These are phyloP conservation scores for Grammothele lineata DNA, from an alignment of 768 basidiomycete species.

Conservation along the genomic window DNA sequence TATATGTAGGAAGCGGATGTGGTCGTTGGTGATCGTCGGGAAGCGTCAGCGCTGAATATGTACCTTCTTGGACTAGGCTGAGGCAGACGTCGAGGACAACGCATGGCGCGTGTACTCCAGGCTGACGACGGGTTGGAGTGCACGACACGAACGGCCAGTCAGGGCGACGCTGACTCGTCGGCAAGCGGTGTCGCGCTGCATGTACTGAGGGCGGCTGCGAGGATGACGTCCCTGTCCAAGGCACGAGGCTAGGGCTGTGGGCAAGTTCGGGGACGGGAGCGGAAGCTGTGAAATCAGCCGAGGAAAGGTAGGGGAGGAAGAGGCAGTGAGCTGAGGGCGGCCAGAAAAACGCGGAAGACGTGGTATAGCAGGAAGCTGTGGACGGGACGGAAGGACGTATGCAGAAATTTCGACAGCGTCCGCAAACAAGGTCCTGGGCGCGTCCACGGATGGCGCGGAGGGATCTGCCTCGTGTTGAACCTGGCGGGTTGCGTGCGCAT, in stretches of 20 bases:
- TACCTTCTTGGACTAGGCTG: constrained; percentile 12
- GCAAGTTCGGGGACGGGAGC: constrained; percentile 1
- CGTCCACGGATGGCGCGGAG: constrained; percentile 7
- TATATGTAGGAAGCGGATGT: constrained; percentile 38
- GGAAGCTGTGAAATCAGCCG: constrained; percentile 3
- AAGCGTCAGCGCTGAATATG: constrained; percentile 19
- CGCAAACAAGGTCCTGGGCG: too few relatives aligned
- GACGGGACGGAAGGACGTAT: neutral
- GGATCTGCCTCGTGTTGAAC: constrained; percentile 1
- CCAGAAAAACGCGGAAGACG: constrained; percentile 1
- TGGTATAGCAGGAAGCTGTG: too few relatives aligned
- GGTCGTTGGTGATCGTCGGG: constrained; percentile 24
- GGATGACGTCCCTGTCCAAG: neutral
- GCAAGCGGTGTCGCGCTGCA: constrained; percentile 6
- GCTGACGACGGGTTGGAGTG: neutral
- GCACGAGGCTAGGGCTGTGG: constrained; percentile 9
- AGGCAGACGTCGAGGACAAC: neutral
- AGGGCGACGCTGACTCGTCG: constrained; percentile 3
- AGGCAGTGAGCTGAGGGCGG: constrained; percentile 3
- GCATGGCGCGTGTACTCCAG: constrained; percentile 4
- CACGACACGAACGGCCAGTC: constrained; percentile 3
- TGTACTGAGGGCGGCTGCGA: constrained; percentile 6
- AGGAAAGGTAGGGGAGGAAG: neutral
- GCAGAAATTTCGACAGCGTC: too few relatives aligned
- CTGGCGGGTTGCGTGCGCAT: neutral